Conservation (phyloP, 176 grass and related monocot species). For the Tillandsia leiboldiana region DNA sequence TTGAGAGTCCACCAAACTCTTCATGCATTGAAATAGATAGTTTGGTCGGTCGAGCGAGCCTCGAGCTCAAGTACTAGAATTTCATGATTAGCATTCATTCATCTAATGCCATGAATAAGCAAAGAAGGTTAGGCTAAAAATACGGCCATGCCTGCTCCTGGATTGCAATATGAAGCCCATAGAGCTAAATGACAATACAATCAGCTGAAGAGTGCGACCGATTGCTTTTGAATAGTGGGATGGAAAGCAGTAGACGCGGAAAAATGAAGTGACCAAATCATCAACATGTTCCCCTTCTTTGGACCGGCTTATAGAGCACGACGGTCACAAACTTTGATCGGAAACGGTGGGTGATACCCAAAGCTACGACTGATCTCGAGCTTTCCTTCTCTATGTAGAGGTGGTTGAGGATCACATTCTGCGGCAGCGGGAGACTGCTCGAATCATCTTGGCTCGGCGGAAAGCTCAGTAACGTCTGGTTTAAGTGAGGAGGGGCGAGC, state of each 20-base stretch:
- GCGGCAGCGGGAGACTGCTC: conserved; percentile 47
- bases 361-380: conserved; percentile 63
- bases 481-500: conserved; percentile 57
- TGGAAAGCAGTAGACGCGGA: not conserved
- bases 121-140: not conserved
- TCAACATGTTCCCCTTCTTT: conserved; percentile 42
- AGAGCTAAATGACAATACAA: not conserved
- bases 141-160: not conserved
- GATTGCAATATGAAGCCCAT: not conserved
- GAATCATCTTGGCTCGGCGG: conserved; percentile 64
- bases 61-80: not conserved
- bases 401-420: conserved; percentile 90
- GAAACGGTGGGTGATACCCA: conserved; percentile 81
- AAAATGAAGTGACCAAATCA: not conserved
- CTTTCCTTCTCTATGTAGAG: conserved; percentile 96
- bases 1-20: no score
- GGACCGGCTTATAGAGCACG: conserved; percentile 89
- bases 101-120: not conserved
- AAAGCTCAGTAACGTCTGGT: conserved; percentile 68
- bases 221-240: not conserved
- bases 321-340: conserved; percentile 83
- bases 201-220: not conserved
- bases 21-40: not conserved
- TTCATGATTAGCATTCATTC: not conserved
- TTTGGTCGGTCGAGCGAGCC: not conserved